These are phyloP conservation scores for Micractinium conductrix DNA, from an alignment of 139 green algal species.

Conservation along the genomic window DNA sequence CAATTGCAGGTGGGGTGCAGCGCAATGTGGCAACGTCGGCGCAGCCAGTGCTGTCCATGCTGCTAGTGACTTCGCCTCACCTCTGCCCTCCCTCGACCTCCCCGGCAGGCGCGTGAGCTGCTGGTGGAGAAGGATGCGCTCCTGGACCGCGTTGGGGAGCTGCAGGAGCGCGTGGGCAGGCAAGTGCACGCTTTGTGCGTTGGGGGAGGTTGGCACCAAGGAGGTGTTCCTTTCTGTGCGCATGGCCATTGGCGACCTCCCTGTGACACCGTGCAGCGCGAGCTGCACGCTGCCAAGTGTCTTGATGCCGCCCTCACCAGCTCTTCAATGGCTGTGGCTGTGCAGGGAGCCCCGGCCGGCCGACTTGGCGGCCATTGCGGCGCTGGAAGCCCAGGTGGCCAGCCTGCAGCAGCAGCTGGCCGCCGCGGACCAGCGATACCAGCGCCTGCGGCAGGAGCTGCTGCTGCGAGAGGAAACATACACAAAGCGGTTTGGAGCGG, in stretches of 20 bases:
- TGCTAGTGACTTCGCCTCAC: not conserved
- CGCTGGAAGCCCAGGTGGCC: constrained; percentile 9
- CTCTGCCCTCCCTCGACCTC: not conserved
- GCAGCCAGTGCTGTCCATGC: not conserved
- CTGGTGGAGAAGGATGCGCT: constrained; percentile 7
- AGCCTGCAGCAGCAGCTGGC: not conserved
- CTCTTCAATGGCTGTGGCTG: not conserved
- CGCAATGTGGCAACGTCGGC: not conserved
- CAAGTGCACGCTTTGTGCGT: not conserved
- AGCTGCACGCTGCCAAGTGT: not conserved
- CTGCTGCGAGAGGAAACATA: constrained; percentile 8
- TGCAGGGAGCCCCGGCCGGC: constrained; percentile 18
- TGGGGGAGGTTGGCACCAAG: not conserved
- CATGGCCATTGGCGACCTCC: not conserved
- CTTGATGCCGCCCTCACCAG: not conserved
- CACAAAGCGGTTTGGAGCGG: constrained; percentile 13
- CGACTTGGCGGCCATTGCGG: constrained; percentile 14
- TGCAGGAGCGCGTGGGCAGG: constrained; percentile 12
- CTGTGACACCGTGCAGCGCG: not conserved
- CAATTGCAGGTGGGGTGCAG: not conserved
- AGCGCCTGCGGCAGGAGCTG: constrained; percentile 14
- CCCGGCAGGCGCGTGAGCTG: constrained; percentile 6
- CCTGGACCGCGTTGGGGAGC: not conserved
- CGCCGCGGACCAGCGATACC: constrained; percentile 16
- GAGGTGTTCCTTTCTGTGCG: not conserved